Base-by-base conservation (phyloP, 805 yeast genomes). In the Kazachstania psychrophila region DNA sequence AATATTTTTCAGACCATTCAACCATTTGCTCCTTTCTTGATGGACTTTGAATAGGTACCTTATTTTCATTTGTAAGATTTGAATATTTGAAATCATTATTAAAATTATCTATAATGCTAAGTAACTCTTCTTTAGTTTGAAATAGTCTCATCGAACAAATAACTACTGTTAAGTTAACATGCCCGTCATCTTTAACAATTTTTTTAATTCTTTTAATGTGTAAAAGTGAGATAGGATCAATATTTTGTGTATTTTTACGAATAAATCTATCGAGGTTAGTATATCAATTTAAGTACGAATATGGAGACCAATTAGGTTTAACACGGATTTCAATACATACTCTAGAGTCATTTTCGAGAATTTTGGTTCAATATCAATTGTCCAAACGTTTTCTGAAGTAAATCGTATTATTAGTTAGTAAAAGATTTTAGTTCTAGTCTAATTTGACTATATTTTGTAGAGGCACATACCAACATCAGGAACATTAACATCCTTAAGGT, bases 21-120 rank as follows among this genome's bases (percentile, higher is more conserved):
- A 58, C 40, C 16, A 80, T 70, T 12, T 75, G 56, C n/a, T 79
- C 86, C 46, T 79, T 82, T 3, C 85, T 75, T 5, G 70, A 65
- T 0, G 96, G 94, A n/a, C 72, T 69, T 38, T 66, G 66, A 18
- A 49, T 49, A 0, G 96, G 92, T 1, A 84, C 73, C 4, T 58
- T 39, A 2, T 52, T 41, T 18, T 44, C 28, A 20, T 29, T 33
- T 15, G 31, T 45, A 13, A 58, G 26, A n/a, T 47, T 44, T 5
- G 42, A 19, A 33, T 40, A 62, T 3, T 39, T 29, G 15, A 59
- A 38, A 2, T 44, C 13, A 14, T 23, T 23, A 1, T 42, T 25
- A 23, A 23, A 23, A 2, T 37, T 28, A 2, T 37, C 31, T 15
- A 64, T 33, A 2, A 41, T 40, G 1, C 39, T 27, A 7, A 41